These are phyloP conservation scores for Coemansia sp. DNA, from an alignment of 192 early-diverging fungal species.

Conservation along the genomic window DNA sequence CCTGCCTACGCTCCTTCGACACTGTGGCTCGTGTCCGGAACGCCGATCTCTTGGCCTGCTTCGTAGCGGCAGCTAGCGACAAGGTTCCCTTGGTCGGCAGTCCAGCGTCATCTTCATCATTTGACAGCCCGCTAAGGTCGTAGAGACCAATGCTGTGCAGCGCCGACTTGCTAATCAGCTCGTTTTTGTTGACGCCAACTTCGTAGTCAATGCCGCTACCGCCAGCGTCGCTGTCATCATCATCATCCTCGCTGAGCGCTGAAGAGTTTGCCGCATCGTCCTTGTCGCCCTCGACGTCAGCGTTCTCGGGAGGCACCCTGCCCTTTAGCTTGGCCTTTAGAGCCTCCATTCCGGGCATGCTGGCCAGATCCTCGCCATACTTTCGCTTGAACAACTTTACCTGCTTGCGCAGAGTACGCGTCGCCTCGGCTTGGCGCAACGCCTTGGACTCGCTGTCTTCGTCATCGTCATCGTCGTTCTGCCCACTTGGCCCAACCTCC, in stretches of 20 bases:
- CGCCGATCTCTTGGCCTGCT: conserved; percentile 29
- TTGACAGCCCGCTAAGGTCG: background rate
- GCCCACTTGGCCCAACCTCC: background rate
- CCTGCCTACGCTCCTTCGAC: conserved; percentile 21
- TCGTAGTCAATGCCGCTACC: background rate
- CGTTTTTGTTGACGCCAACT: background rate
- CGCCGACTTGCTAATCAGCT: conserved; percentile 1
- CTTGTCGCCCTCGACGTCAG: conserved; percentile 9
- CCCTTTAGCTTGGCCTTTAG: conserved; percentile 20
- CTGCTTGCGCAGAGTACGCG: conserved; percentile 30
- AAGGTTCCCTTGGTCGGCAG: conserved; percentile 10
- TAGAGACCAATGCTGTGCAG: background rate
- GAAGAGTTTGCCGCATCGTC: background rate
- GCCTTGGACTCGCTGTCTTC: conserved; percentile 15
- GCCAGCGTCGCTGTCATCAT: background rate
- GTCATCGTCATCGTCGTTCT: conserved; percentile 3
- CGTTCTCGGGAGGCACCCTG: background rate
- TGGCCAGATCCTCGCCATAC: conserved; percentile 28
- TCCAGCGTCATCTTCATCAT: conserved; percentile 1
- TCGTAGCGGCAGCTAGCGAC: conserved; percentile 28
- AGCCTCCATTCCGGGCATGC: conserved; percentile 23
- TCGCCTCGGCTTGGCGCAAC: conserved; percentile 23
- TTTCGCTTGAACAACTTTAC: conserved; percentile 39
- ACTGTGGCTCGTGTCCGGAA: conserved; percentile 34
- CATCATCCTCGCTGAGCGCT: background rate